Conservation (phyloP, 2,329 filamentous ascomycete genomes). For the Penicillium concentricum region DNA sequence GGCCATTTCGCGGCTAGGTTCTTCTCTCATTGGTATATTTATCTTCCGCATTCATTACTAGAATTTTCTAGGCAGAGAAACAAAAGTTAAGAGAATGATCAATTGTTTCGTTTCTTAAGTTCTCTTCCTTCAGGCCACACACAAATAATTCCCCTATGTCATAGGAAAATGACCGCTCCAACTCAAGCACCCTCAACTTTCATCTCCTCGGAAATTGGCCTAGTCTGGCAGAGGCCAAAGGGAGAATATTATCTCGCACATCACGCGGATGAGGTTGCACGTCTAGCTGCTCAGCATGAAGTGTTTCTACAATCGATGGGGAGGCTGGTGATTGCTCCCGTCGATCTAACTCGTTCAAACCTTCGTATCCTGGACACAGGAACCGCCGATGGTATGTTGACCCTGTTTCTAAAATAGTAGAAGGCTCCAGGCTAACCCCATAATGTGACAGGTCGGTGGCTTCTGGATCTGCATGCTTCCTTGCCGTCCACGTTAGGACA, state of each 20-base stretch:
- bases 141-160: background rate
- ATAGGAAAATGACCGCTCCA: background rate
- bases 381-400: background rate
- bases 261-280: background rate
- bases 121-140: background rate
- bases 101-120: background rate
- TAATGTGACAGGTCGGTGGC: background rate
- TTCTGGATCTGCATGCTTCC: background rate
- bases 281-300: background rate
- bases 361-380: background rate
- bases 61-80: too few species aligned
- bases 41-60: too few species aligned
- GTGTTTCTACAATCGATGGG: background rate
- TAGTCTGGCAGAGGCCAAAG: background rate
- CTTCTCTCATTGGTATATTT: too few species aligned
- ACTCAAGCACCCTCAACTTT: background rate
- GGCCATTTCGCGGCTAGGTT: too few species aligned
- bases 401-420: background rate
- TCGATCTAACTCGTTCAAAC: background rate
- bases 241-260: background rate
- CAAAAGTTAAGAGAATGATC: background rate
- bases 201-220: background rate
- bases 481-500: background rate
- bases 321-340: background rate
- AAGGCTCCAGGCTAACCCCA: background rate